These are phyloP conservation scores for Solanum sejunctum DNA, from an alignment of 257 asterid genomes.

Conservation along the genomic window DNA sequence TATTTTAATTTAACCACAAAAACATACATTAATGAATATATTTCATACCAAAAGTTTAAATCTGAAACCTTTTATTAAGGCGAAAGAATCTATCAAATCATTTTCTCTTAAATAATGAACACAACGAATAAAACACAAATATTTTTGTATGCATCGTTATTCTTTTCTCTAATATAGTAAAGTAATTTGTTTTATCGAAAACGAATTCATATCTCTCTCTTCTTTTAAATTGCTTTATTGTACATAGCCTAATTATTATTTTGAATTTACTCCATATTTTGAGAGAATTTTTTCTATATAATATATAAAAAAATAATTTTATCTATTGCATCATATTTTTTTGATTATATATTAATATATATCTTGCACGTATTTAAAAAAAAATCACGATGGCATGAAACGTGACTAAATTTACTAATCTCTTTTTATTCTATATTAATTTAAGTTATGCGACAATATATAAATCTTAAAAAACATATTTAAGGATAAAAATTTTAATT, in stretches of 20 bases:
- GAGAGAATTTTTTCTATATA: no score
- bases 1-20: background rate
- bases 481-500: no score
- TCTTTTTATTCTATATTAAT: no score
- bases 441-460: no score
- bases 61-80: background rate
- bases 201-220: background rate
- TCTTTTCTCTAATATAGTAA: background rate
- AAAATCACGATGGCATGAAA: fast-evolving
- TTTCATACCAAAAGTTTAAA: background rate
- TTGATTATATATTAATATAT: background rate
- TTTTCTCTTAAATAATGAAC: background rate
- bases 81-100: background rate
- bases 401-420: background rate
- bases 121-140: background rate
- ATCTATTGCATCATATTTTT: background rate
- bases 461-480: no score
- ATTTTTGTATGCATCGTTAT: background rate
- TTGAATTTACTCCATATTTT: no score
- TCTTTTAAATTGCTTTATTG: background rate
- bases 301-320: background rate
- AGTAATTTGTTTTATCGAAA: background rate
- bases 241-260: no score
- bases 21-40: background rate
- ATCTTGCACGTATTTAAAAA: background rate